Evolutionary conservation across 1,284 basidiomycete genomes (phyloP).

Genomic region (Pyrrhoderma lamaoense): DNA sequence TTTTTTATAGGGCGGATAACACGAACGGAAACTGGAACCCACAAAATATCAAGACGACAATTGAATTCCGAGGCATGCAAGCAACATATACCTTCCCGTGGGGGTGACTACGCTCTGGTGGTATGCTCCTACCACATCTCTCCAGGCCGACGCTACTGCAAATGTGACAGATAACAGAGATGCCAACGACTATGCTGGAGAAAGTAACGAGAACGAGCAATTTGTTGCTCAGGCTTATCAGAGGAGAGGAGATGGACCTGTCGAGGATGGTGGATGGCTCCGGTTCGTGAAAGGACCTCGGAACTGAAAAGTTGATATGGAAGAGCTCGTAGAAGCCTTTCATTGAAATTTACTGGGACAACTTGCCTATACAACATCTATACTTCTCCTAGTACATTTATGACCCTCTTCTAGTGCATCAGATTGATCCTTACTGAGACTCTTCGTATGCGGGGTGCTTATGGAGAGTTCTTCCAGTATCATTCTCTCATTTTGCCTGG

Average conservation of each 20-base stretch:
- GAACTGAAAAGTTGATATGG: neutral
- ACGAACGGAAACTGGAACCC: constrained; percentile 51
- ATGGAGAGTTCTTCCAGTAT: too few relatives aligned
- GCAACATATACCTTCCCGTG: constrained; percentile 63
- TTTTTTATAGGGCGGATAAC: constrained; percentile 40
- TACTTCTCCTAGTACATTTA: too few relatives aligned
- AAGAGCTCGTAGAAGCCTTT: neutral
- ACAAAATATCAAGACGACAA: constrained; percentile 52
- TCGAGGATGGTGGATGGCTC: constrained; percentile 3
- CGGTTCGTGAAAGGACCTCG: constrained; percentile 3
- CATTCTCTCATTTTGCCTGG: too few relatives aligned
- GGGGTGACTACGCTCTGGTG: constrained; percentile 46
- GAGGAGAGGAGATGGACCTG: constrained; percentile 3
- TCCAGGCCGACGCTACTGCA: neutral
- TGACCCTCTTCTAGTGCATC: too few relatives aligned
- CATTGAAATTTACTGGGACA: too few relatives aligned
- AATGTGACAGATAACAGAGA: too few relatives aligned
- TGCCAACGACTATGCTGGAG: neutral
- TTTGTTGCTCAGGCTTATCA: constrained; percentile 8
- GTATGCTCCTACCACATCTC: constrained; percentile 28
- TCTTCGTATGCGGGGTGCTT: too few relatives aligned
- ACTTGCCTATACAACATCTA: too few relatives aligned
- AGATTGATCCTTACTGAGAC: too few relatives aligned
- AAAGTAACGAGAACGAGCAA: constrained; percentile 1
- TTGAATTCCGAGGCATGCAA: constrained; percentile 64